Evolutionary conservation across 2,329 filamentous ascomycete species (phyloP).

Genomic region (Periconia digitata): DNA sequence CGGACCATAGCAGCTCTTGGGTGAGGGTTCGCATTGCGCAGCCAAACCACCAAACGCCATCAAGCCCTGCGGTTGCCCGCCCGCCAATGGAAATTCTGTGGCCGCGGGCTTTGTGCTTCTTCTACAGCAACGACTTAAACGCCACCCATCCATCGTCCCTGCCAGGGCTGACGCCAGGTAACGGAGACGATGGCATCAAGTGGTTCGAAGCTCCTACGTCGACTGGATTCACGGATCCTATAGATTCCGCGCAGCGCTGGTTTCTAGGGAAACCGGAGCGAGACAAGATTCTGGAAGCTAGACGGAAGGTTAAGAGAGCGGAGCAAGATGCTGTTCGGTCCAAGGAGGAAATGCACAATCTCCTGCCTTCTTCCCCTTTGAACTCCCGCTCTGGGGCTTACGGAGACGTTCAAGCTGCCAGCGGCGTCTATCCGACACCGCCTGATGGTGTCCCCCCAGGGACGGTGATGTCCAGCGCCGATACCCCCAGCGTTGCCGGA

Average conservation of each 20-base stretch:
- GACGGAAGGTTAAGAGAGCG: constrained; percentile 46
- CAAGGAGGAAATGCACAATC: constrained; percentile 30
- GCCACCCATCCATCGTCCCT: neutral
- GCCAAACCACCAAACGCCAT: constrained; percentile 4
- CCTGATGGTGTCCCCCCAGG: constrained; percentile 41
- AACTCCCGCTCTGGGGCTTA: constrained; percentile 37
- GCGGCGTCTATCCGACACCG: constrained; percentile 45
- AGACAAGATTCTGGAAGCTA: constrained; percentile 39
- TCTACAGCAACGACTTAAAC: constrained; percentile 12
- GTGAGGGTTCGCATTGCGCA: constrained; percentile 31
- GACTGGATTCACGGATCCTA: constrained; percentile 37
- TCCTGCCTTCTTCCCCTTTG: constrained; percentile 41
- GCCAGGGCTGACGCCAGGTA: neutral
- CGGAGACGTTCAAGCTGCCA: constrained; percentile 39
- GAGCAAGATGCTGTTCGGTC: constrained; percentile 49
- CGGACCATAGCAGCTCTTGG: constrained; percentile 32
- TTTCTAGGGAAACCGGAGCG: constrained; percentile 37
- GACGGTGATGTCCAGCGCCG: constrained; percentile 25
- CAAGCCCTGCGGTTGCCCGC: constrained; percentile 15
- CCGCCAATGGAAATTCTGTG: constrained; percentile 36
- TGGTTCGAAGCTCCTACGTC: constrained; percentile 35
- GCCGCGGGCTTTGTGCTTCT: constrained; percentile 40
- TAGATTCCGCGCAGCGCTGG: constrained; percentile 41
- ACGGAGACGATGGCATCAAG: constrained; percentile 15
- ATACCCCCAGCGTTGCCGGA: constrained; percentile 30